Evolutionary conservation across 164 flowering plant species (phyloP), one percentile per base, ranked within the genome.

Genomic region (Nymphaea colorata): DNA sequence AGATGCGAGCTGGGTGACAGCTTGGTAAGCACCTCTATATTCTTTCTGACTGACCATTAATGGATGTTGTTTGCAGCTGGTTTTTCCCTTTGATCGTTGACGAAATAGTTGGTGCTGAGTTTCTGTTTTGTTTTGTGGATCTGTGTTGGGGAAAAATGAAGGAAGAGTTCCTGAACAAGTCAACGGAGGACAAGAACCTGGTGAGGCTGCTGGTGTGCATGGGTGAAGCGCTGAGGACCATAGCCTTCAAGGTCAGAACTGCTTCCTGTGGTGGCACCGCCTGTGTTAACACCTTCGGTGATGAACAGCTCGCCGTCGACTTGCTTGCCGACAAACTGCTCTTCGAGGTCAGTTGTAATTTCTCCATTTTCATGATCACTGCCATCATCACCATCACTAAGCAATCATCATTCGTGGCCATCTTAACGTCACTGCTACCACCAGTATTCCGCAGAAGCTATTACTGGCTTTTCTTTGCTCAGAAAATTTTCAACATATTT

Each of bases 201-300:
- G 82, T 87, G 14, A 87, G 96, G 75, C 68, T 94, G 69, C 68
- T 94, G 90, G 76, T 76, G 79, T 84, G 95, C 78, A 91, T 94
- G 96, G 96, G 98, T 71, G 98, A 94, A 76, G 98, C 98, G 44
- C 44, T 94, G 42, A 85, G 98, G 76, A 94, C 97, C 55, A 94
- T 94, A 61, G 75, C 96, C 64, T 94, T 87, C 80, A 94, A 94
- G 79, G 98, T 93, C 44, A 86, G 85, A 69, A 94, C 98, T 60
- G 98, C 98, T 70, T 93, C 98, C 70, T 91, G 98, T 79, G 98
- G 95, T 43, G 98, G 95, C 72, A 91, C 98, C 0, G 90, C 91
- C 16, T 94, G 98, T 71, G 90, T 94, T 4, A 94, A 94, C 73
- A 80, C 95, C 4, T 94, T 94, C 75, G 98, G 98, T 43, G 98